phyloP scores from a whole-genome alignment of 805 yeast species.

The Hyphopichia homilentoma region DNA sequence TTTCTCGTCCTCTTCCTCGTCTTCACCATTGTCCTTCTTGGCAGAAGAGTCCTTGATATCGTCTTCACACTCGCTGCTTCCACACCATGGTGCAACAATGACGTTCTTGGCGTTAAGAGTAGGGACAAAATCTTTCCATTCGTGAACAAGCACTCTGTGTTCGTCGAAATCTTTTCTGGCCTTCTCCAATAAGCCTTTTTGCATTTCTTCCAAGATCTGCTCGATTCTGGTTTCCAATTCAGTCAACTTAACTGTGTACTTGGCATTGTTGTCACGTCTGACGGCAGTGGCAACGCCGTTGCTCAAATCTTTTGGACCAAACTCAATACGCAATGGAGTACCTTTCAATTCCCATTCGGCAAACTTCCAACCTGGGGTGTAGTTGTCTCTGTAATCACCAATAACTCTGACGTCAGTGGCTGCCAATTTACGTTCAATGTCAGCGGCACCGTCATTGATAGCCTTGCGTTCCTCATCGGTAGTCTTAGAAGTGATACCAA shows the following conservation, averaged over 20 bases:
- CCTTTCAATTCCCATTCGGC: slow-evolving; percentile 97
- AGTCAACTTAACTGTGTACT: slow-evolving; percentile 60
- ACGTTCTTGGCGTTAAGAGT: slow-evolving; percentile 88
- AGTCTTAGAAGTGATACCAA: slow-evolving; percentile 88
- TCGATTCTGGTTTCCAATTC: slow-evolving; percentile 68
- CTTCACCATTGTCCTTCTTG: slow-evolving; percentile 76
- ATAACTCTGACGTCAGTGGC: slow-evolving; percentile 67
- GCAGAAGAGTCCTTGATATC: slow-evolving; percentile 90
- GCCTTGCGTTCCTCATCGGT: slow-evolving; percentile 67
- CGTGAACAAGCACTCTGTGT: slow-evolving; percentile 77
- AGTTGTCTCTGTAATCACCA: slow-evolving; percentile 89
- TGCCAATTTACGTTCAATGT: slow-evolving; percentile 59
- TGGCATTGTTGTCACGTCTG: slow-evolving; percentile 86
- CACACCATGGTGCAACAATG: slow-evolving; percentile 97
- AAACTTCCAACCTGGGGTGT: slow-evolving; percentile 98
- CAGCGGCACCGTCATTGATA: slow-evolving; percentile 66
- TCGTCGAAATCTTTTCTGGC: slow-evolving; percentile 83
- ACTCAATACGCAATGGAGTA: slow-evolving; percentile 87
- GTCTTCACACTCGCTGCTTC: slow-evolving; percentile 90
- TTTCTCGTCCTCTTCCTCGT: slow-evolving; percentile 84
- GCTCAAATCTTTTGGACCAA: slow-evolving; percentile 94
- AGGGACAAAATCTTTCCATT: slow-evolving; percentile 92
- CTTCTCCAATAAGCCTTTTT: slow-evolving; percentile 61
- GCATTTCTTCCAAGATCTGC: slow-evolving; percentile 77
- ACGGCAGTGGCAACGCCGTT: slow-evolving; percentile 79